These are phyloP conservation scores for Neolecta irregularis DNA, from an alignment of 1,139 yeast genomes.

Conservation along the genomic window DNA sequence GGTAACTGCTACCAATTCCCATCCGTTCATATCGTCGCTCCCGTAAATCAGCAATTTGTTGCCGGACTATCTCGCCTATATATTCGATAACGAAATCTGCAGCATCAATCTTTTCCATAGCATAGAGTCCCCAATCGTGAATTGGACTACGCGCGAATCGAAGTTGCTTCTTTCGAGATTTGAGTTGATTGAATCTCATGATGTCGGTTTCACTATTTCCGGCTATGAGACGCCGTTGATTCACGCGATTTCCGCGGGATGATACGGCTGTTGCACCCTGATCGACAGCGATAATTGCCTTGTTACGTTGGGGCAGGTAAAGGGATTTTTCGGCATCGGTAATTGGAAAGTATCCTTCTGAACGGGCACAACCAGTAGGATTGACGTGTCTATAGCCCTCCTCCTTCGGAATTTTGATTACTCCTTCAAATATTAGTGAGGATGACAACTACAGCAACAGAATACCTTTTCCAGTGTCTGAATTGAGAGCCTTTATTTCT, in stretches of 20 bases:
- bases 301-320: slow-evolving; percentile 67
- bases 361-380: slow-evolving; percentile 47
- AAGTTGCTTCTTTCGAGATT: slow-evolving; percentile 83
- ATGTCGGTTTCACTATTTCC: slow-evolving; percentile 80
- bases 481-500: slow-evolving; percentile 22
- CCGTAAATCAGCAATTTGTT: slow-evolving; percentile 85
- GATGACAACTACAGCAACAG: no score
- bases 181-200: slow-evolving; percentile 39
- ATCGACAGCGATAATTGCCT: slow-evolving; percentile 28
- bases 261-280: slow-evolving; percentile 29
- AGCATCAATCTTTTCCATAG: slow-evolving; percentile 83
- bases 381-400: slow-evolving; percentile 32
- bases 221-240: slow-evolving; percentile 78
- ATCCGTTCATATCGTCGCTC: slow-evolving; percentile 74
- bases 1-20: slow-evolving; percentile 89
- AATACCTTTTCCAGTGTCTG: slow-evolving; percentile 6
- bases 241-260: slow-evolving; percentile 77
- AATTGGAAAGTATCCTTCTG: slow-evolving; percentile 61
- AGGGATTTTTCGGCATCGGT: slow-evolving; percentile 57
- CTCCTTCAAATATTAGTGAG: slow-evolving; percentile 7
- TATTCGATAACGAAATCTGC: slow-evolving; percentile 96
- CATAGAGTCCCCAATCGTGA: slow-evolving; percentile 96
- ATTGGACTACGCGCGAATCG: slow-evolving; percentile 92
- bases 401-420: slow-evolving; percentile 14
- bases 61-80: slow-evolving; percentile 92